phyloP scores from a whole-genome alignment of 148 eudicot genomes.

The Fagopyrum tataricum region DNA sequence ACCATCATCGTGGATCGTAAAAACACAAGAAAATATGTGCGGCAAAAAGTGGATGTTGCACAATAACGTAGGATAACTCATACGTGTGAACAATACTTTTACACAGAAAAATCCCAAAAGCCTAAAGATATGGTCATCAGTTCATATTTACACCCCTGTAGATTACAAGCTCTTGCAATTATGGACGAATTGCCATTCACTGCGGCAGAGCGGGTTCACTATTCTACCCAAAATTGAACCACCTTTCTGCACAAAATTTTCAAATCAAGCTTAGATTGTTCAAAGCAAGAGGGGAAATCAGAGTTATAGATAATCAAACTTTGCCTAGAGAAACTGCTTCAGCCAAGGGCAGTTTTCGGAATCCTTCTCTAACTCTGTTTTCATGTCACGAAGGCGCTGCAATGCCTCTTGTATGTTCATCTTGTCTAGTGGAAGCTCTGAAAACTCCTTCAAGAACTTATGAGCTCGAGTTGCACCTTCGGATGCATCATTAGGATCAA shows the following conservation, averaged over 20 bases:
- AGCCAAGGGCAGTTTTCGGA: conserved; percentile 62
- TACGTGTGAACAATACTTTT: too few species aligned
- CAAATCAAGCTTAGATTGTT: background rate
- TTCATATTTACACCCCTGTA: background rate
- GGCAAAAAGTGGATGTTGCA: too few species aligned
- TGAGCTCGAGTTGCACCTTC: conserved; percentile 80
- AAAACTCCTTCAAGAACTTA: conserved; percentile 67
- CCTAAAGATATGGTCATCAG: too few species aligned
- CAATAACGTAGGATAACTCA: too few species aligned
- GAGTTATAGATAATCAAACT: background rate
- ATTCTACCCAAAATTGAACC: conserved; percentile 5
- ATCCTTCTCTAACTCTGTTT: conserved; percentile 59
- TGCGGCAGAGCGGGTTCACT: background rate
- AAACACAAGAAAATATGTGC: too few species aligned
- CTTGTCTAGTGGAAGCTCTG: conserved; percentile 71
- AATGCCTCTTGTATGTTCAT: conserved; percentile 70
- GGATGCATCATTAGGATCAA: conserved; percentile 45
- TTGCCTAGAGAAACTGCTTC: conserved; percentile 51
- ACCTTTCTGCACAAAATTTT: background rate
- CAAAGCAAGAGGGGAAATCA: background rate
- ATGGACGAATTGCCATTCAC: background rate
- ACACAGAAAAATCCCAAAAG: too few species aligned
- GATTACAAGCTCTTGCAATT: background rate
- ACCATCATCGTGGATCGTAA: too few species aligned
- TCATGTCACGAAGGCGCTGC: conserved; percentile 48